Evolutionary conservation across 2,329 filamentous ascomycete species (phyloP).

Genomic region (Xylariaceae sp.): DNA sequence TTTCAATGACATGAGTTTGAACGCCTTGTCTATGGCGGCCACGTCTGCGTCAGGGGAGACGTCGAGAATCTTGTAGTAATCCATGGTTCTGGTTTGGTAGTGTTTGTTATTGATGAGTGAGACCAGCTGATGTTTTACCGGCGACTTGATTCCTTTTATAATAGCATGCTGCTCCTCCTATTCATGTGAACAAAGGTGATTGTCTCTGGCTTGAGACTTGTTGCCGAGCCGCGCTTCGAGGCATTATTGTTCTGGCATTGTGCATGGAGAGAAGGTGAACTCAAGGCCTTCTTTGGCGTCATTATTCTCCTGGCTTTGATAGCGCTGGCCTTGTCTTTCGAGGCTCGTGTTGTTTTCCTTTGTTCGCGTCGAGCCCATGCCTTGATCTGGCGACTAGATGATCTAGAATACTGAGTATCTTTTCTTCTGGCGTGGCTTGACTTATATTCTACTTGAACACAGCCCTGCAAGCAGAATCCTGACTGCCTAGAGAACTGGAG

Average conservation of each 20-base stretch:
- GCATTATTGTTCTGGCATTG: neutral
- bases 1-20: neutral
- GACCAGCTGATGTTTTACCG: neutral
- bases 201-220: neutral
- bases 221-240: neutral
- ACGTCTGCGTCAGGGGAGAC: neutral
- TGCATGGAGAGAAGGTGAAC: too few species aligned
- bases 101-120: neutral
- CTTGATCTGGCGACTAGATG: too few species aligned
- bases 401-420: too few species aligned
- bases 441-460: too few species aligned
- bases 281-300: neutral
- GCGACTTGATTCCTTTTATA: neutral
- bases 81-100: neutral
- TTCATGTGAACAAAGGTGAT: neutral
- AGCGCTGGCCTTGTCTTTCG: too few species aligned
- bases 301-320: too few species aligned
- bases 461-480: too few species aligned
- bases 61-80: conserved; percentile 1
- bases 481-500: too few species aligned
- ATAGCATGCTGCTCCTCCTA: neutral
- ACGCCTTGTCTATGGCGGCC: conserved; percentile 2
- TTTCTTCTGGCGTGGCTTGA: too few species aligned
- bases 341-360: too few species aligned
- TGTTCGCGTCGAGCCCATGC: too few species aligned